Base-by-base conservation (phyloP, 1,284 basidiomycete species). In the Cutaneotrichosporon mucoides region DNA sequence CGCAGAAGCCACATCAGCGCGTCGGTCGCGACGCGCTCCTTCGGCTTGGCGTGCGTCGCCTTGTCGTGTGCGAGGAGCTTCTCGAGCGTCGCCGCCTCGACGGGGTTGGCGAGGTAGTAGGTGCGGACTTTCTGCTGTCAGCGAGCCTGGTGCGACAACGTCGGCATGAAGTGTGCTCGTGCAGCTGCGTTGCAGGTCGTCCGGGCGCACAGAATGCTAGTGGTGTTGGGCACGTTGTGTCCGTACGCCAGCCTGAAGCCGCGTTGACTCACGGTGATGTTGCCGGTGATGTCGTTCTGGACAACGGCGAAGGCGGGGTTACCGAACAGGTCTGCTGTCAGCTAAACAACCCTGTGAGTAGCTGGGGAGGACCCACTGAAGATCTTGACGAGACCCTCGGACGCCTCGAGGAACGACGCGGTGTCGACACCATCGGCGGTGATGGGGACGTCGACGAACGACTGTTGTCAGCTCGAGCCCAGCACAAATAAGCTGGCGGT, bases 1-100 rank as follows among this genome's bases (percentile, higher is more conserved):
- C 92, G 85, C 55, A 90, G 81, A 52, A 99, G 84, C 95, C 94
- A 99, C 79, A 97, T 81, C 56, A 98, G 83, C 13, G 91, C 93
- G 69, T 96, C 88, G 0, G 93, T 96, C 79, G 85, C 89, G 56
- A 88, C 76, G 5, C 73, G 72, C 36, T 71, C 72, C 36, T 45
- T 50, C 10, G 71, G 66, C 59, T 68, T 75, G 59, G 75, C 70
- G 47, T 71, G 68, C 10, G 73, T 67, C 2, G 64, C 82, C 75
- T 89, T 87, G 79, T 99, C 96, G 72, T 89, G 88, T 70, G 84
- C 83, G 8, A 96, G 86, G 41, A 99, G 85, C 57, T 83, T 80
- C 78, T 99, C 90, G 43, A 99, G 84, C 2, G 95, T 97, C 38
- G 79, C 77, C 1, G 88, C 92, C 65, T 84, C 75, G 5, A 79